Base-by-base conservation (phyloP, 148 eudicot genomes). In the Polygonum maritimum region DNA sequence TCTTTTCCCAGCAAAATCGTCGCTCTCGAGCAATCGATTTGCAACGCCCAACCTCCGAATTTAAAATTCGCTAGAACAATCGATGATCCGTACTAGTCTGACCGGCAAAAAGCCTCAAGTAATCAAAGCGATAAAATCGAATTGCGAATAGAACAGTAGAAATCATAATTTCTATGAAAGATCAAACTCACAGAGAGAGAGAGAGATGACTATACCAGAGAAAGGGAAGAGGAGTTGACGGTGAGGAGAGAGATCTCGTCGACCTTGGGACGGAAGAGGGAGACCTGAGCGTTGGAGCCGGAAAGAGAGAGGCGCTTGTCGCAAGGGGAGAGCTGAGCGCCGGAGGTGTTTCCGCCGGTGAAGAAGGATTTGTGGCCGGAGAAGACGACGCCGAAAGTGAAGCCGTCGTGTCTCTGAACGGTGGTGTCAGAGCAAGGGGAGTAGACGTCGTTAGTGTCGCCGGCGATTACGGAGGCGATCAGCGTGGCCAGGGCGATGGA, bases 241-340 rank as follows among this genome's bases (percentile, higher is more conserved):
- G 95, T 90, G 78, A 90, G 90, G 62, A 90, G 87, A 18, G 91
- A 90, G 89, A 90, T 88, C 89, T 87, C 90, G 38, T 90, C 94
- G 15, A 90, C 90, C 79, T 90, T 90, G 22, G 94, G 92, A 19
- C 94, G 85, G 74, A 90, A 88, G n/a, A 88, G 76, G 35, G 94
- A 83, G 65, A 88, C 18, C 69, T 88, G 94, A 49, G 94, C 75
- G 74, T 74, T 83, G 41, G 71, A 19, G 19, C 74, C 33, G 21
- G 87, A 74, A 65, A 90, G 90, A 36, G 81, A 70, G 35, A 89
- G 89, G 21, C 95, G 83, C 14, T 74, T 79, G 39, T 90, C 95
- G 76, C 92, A 90, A 18, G 95, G 94, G 0, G 90, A 88, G 10
- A 87, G 84, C 77, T 88, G 92, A 26, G 31, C 31, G 19, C 86